Percentiles rank a stretch among this genome's conserved stretches.
Conservation (phyloP, 441 rosid genomes). For the Daphne laureola region DNA sequence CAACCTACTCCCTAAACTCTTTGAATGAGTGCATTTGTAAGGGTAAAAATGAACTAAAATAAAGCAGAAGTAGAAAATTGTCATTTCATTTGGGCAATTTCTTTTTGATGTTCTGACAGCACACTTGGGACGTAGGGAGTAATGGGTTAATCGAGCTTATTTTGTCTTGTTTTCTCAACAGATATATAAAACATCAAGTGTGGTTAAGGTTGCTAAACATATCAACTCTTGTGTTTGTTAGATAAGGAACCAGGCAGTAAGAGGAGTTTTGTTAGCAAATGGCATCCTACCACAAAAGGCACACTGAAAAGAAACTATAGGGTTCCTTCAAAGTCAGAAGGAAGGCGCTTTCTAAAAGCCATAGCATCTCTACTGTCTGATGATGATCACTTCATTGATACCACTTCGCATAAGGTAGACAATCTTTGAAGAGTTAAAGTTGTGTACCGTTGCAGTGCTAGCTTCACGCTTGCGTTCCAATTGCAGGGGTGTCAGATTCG, state of each 20-base stretch:
- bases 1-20: no score
- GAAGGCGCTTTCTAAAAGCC: constrained; percentile 70
- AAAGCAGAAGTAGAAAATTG: no score
- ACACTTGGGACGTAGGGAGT: no score
- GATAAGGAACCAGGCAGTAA: constrained; percentile 66
- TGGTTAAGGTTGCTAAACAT: no score
- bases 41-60: no score
- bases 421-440: neutral
- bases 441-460: neutral
- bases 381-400: constrained; percentile 86
- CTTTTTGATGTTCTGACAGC: no score
- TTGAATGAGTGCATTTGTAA: no score
- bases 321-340: constrained; percentile 84
- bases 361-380: constrained; percentile 79
- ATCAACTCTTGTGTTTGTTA: constrained; percentile 16
- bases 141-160: neutral
- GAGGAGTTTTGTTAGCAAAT: constrained; percentile 81
- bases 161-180: no score
- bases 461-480: neutral
- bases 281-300: constrained; percentile 94
- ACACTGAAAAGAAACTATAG: constrained; percentile 85
- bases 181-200: no score
- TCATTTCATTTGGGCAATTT: no score
- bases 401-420: constrained; percentile 82
- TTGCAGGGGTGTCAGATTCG: constrained; percentile 92